Evolutionary conservation across 164 flowering plant genomes (phyloP).

Genomic region (Piper longum): DNA sequence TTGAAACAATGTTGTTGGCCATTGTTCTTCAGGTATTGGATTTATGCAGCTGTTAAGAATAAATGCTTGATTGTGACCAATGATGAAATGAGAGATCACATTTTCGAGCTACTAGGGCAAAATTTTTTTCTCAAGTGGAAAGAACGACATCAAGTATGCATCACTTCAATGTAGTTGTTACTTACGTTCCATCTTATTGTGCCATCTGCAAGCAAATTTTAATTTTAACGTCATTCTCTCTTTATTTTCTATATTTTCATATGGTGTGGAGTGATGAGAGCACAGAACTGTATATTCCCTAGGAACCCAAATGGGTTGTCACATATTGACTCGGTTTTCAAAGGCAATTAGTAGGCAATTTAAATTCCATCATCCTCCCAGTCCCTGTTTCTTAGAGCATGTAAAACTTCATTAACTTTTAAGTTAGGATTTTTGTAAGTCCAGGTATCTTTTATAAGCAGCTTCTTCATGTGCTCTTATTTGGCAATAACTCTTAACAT

Average conservation of each 20-base stretch:
- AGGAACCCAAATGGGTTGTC: not conserved
- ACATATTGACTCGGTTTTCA: no score
- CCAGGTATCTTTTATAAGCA: not conserved
- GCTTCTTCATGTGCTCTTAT: not conserved
- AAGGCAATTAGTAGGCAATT: not conserved
- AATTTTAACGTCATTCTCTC: not conserved
- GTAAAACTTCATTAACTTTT: not conserved
- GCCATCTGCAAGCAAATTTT: not conserved
- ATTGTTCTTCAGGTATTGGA: conserved; percentile 62
- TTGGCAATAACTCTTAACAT: not conserved
- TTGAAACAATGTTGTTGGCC: not conserved
- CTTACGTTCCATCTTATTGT: not conserved
- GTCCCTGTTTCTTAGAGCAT: not conserved
- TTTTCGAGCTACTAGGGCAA: conserved; percentile 74
- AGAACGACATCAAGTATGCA: conserved; percentile 82
- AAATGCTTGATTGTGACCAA: conserved; percentile 88
- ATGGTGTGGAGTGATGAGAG: not conserved
- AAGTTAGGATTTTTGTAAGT: not conserved
- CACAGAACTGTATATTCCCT: not conserved
- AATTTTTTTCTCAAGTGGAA: conserved; percentile 78
- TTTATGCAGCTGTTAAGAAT: conserved; percentile 80
- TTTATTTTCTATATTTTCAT: not conserved
- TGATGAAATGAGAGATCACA: conserved; percentile 98
- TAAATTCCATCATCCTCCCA: no score
- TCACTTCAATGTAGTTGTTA: not conserved